Percentiles rank a stretch among this genome's conserved stretches.
Evolutionary conservation across 2,329 filamentous ascomycete species (phyloP).

Genomic region (Sclerotinia borealis): DNA sequence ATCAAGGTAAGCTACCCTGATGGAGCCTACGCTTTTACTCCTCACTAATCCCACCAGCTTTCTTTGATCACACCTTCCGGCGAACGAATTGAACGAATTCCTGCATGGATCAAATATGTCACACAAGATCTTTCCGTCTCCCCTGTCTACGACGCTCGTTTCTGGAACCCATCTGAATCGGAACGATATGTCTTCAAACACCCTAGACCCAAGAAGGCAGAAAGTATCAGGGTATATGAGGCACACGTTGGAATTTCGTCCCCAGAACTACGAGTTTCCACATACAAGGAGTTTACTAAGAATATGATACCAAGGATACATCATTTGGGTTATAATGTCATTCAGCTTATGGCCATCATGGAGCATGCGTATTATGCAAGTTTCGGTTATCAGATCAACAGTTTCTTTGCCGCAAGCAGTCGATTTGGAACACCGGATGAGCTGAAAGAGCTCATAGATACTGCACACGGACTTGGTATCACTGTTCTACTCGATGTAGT

Average conservation of each 20-base stretch:
- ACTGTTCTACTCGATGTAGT: constrained; percentile 92
- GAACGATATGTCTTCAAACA: constrained; percentile 84
- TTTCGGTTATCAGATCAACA: constrained; percentile 98
- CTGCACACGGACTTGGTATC: constrained; percentile 84
- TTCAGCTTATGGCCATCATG: constrained; percentile 98
- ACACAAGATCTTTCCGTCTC: constrained; percentile 89
- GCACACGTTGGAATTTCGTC: constrained; percentile 98
- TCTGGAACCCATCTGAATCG: constrained; percentile 84
- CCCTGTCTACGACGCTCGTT: constrained; percentile 87
- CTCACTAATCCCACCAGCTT: constrained; percentile 49
- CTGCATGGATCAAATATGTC: constrained; percentile 95
- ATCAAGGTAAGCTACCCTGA: constrained; percentile 61
- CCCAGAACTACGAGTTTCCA: constrained; percentile 79
- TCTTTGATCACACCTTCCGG: constrained; percentile 74
- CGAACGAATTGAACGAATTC: constrained; percentile 78
- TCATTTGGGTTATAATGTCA: constrained; percentile 88
- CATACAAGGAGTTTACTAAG: constrained; percentile 94
- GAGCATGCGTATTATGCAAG: constrained; percentile 99
- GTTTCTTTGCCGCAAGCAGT: constrained; percentile 96
- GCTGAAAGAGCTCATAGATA: constrained; percentile 93
- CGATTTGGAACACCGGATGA: constrained; percentile 92
- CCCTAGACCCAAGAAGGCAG: constrained; percentile 71
- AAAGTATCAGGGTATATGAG: constrained; percentile 89
- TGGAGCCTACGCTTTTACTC: neutral
- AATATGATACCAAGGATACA: constrained; percentile 90